A percentile compares a stretch with the other conserved stretches of the same genome.
These are phyloP conservation scores for Suillus fuscotomentosus DNA, from an alignment of 768 basidiomycete genomes.

Conservation along the genomic window DNA sequence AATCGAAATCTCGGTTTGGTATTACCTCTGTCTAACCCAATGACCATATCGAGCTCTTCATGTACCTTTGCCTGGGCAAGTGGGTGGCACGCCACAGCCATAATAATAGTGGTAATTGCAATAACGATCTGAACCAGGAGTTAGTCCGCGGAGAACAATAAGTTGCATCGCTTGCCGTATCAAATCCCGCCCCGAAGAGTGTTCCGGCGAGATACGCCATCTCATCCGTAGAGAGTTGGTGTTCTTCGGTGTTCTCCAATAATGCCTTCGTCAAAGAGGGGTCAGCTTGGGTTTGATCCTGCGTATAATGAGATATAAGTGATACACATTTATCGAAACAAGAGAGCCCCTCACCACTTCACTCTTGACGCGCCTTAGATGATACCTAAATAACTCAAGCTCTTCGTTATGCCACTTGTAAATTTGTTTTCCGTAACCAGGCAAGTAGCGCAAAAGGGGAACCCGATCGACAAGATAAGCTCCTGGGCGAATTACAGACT, in stretches of 20 bases:
- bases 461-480: background rate
- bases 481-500: background rate
- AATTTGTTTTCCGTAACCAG: conserved; percentile 55
- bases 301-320: background rate
- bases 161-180: too few species aligned
- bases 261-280: conserved; percentile 49
- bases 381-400: conserved; percentile 46
- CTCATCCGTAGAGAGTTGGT: conserved; percentile 34
- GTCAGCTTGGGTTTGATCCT: conserved; percentile 12
- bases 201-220: background rate
- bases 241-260: conserved; percentile 45
- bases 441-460: conserved; percentile 38
- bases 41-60: too few species aligned
- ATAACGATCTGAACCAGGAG: too few species aligned
- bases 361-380: conserved; percentile 38
- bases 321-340: background rate
- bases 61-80: too few species aligned
- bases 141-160: too few species aligned
- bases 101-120: too few species aligned
- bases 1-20: background rate
- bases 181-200: background rate
- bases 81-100: too few species aligned
- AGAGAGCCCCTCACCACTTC: conserved; percentile 33
- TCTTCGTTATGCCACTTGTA: conserved; percentile 51
- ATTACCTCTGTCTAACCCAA: background rate